These are phyloP conservation scores for Eremothecium sinecaudum DNA, from an alignment of 1,139 yeast genomes.

Conservation along the genomic window DNA sequence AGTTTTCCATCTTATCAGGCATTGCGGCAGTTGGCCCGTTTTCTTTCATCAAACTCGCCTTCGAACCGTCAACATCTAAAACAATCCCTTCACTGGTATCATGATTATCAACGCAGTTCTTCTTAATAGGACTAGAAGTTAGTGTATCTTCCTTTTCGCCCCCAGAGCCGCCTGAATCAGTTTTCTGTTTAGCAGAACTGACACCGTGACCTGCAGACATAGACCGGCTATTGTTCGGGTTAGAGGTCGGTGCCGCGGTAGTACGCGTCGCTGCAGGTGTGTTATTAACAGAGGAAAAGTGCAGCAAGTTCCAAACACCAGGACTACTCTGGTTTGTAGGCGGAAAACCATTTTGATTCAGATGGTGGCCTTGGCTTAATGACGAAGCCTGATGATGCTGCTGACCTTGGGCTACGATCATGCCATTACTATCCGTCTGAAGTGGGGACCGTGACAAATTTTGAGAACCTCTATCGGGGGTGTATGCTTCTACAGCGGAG, in stretches of 20 bases:
- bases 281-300: constrained; percentile 47
- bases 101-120: constrained; percentile 10
- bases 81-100: constrained; percentile 15
- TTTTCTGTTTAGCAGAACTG: background rate
- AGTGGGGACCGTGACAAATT: constrained; percentile 26
- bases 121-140: constrained; percentile 17
- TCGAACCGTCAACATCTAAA: constrained; percentile 28
- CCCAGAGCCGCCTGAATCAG: constrained; percentile 4
- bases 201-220: background rate
- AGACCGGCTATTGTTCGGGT: background rate
- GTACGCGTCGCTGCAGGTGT: constrained; percentile 22
- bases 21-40: constrained; percentile 1
- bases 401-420: background rate
- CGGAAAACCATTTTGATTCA: constrained; percentile 10
- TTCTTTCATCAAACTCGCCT: constrained; percentile 23
- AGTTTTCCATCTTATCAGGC: no score
- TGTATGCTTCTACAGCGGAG: constrained; percentile 66
- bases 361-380: constrained; percentile 5
- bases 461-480: constrained; percentile 67
- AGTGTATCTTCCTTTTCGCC: constrained; percentile 9
- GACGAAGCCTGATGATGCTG: constrained; percentile 1
- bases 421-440: background rate
- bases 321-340: constrained; percentile 38
- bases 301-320: constrained; percentile 72
- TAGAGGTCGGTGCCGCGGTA: constrained; percentile 1